Conservation (phyloP, 2,329 filamentous ascomycete species). For the Trichoderma sp. region DNA sequence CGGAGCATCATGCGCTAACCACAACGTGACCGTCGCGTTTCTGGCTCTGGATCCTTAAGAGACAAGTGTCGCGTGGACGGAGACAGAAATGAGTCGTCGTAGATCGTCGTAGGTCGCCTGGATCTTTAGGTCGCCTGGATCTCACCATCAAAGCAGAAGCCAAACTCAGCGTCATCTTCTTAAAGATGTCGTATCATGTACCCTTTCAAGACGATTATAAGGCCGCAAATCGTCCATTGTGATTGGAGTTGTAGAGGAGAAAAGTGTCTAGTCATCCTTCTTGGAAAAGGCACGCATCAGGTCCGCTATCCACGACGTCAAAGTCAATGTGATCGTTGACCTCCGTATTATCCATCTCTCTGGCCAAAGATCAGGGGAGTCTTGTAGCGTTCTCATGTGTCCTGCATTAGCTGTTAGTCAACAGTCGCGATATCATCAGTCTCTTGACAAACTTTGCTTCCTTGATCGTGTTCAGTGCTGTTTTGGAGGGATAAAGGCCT, state of each 20-base stretch:
- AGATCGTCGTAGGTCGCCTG: background rate
- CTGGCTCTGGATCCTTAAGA: no score
- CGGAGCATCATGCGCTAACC: no score
- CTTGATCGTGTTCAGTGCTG: slow-evolving; percentile 23
- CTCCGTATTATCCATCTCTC: slow-evolving; percentile 16
- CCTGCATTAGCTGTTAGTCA: slow-evolving; percentile 36
- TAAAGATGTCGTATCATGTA: background rate
- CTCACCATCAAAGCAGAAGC: background rate
- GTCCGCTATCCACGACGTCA: slow-evolving; percentile 38
- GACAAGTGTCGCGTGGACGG: no score
- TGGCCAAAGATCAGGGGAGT: slow-evolving; percentile 36
- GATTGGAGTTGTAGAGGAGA: slow-evolving; percentile 35
- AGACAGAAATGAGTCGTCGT: no score
- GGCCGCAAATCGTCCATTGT: slow-evolving; percentile 24
- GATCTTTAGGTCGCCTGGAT: background rate
- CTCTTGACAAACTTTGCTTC: slow-evolving; percentile 29
- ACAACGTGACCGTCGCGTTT: no score
- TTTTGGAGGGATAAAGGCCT: slow-evolving; percentile 34
- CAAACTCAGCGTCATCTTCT: background rate
- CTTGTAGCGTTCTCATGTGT: slow-evolving; percentile 36
- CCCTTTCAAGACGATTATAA: background rate
- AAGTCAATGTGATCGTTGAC: slow-evolving; percentile 27
- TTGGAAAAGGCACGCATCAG: slow-evolving; percentile 24
- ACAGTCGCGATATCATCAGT: slow-evolving; percentile 37
- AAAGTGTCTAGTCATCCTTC: slow-evolving; percentile 33